Evolutionary conservation across 2,329 filamentous ascomycete genomes (phyloP), one percentile per base, ranked within the genome.

Genomic region (Helicocarpus griseus): DNA sequence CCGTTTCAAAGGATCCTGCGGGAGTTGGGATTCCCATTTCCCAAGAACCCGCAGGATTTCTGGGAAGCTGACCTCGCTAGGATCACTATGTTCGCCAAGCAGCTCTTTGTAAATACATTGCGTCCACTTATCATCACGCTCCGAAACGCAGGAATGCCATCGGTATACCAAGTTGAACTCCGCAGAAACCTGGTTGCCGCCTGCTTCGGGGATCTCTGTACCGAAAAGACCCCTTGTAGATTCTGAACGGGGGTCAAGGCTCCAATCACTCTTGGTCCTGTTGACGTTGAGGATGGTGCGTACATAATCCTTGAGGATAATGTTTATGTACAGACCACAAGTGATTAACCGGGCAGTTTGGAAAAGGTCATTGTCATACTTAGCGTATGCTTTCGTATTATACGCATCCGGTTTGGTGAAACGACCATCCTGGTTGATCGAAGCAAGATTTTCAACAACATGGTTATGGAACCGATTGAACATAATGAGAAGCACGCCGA

Each of bases 81-180:
- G 44, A 19, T 54, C 54, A 14, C 43, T 53, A 36, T 54, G 2
- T 63, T 56, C 48, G 13, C 31, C 45, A 19, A 60, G 53, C 7
- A 54, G 24, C n/a, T 51, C 64, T 0, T 65, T 64, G 60, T 82
- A 85, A 56, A 83, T 78, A 9, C 81, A 74, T 56, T 86, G 74
- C 17, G 86, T 82, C 85, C 86, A 89, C 54, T 79, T 73, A 56
- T 88, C 85, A 60, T 90, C 86, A 57, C 78, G 80, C 47, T 79
- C 76, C 2, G 73, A 74, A 58, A 89, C 82, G 58, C 82, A 82
- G 3, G 84, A 85, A 68, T 89, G 85, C 48, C 57, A 58, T 9
- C 76, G 69, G 57, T 78, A 79, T 8, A 78, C 64, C 28, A 79
- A 63, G 55, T 78, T 78, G 61, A 79, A 79, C 56, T 78, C 76